phyloP scores from a whole-genome alignment of 2,329 filamentous ascomycete genomes.

The Annulohypoxylon truncatum region DNA sequence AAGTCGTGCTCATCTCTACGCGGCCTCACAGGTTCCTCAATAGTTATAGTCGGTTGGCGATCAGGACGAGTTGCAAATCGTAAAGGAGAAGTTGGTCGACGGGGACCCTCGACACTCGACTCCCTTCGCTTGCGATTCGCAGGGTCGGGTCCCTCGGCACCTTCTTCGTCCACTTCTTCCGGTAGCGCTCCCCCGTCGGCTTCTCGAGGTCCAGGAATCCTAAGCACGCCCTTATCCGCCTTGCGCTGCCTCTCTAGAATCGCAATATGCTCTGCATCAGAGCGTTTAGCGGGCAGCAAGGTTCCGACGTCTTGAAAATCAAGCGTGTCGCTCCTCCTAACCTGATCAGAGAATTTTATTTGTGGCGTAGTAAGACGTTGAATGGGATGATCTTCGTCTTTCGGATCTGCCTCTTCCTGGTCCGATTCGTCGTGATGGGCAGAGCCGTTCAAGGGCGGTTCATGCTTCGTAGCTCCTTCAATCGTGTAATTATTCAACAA shows the following conservation, averaged over 20 bases:
- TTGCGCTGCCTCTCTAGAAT: slow-evolving; percentile 88
- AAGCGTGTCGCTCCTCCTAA: slow-evolving; percentile 69
- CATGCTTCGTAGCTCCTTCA: slow-evolving; percentile 44
- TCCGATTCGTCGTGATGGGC: slow-evolving; percentile 36
- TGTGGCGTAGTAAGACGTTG: slow-evolving; percentile 51
- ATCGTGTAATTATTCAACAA: slow-evolving; percentile 58
- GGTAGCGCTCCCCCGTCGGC: slow-evolving; percentile 85
- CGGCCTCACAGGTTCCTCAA: slow-evolving; percentile 70
- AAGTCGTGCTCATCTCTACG: slow-evolving; percentile 46
- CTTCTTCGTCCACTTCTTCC: slow-evolving; percentile 56
- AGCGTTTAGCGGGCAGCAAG: slow-evolving; percentile 63
- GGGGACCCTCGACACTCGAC: slow-evolving; percentile 41
- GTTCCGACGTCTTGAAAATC: slow-evolving; percentile 56
- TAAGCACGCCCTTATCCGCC: slow-evolving; percentile 76
- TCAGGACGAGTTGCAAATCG: slow-evolving; percentile 46
- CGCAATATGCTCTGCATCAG: slow-evolving; percentile 84
- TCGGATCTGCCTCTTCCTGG: slow-evolving; percentile 10
- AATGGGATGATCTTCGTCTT: slow-evolving; percentile 22
- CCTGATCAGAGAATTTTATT: slow-evolving; percentile 77
- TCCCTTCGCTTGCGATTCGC: slow-evolving; percentile 51
- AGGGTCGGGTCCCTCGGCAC: slow-evolving; percentile 41
- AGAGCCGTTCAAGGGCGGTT: slow-evolving; percentile 33
- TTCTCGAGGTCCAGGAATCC: slow-evolving; percentile 92
- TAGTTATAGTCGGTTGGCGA: slow-evolving; percentile 70
- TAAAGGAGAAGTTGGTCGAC: slow-evolving; percentile 21